Percentiles rank a stretch among this genome's conserved stretches.
Evolutionary conservation across 371 early-diverging fungal species (phyloP).

Genomic region (Mucor velutinosus): DNA sequence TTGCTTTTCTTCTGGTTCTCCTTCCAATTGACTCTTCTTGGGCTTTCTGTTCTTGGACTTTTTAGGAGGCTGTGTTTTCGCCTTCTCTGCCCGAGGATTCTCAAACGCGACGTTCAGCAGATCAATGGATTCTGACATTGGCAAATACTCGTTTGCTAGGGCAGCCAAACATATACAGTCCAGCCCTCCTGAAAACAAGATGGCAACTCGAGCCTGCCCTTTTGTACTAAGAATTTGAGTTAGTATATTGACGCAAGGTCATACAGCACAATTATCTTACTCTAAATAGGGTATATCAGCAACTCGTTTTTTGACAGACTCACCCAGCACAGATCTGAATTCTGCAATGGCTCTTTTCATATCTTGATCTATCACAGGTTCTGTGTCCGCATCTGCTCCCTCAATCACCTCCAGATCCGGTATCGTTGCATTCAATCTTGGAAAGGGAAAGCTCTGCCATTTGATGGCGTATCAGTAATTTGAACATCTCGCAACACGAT

Average conservation of each 20-base stretch:
- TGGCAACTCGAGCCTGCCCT: constrained; percentile 64
- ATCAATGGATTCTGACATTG: constrained; percentile 79
- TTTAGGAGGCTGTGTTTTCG: constrained; percentile 22
- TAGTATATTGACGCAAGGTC: background rate
- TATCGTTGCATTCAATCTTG: constrained; percentile 45
- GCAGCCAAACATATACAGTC: constrained; percentile 91
- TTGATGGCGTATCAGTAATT: background rate
- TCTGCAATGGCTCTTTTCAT: constrained; percentile 40
- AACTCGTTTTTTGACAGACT: constrained; percentile 60
- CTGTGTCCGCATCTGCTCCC: constrained; percentile 14
- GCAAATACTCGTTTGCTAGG: constrained; percentile 70
- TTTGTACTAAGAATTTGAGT: background rate
- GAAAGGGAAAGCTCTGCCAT: constrained; percentile 51
- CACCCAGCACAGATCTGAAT: constrained; percentile 45
- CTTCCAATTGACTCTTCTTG: constrained; percentile 7
- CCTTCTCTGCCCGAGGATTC: constrained; percentile 74
- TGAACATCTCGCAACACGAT: no score
- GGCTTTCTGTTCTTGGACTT: constrained; percentile 20
- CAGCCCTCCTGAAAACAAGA: constrained; percentile 94
- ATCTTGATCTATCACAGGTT: constrained; percentile 31
- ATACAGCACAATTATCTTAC: constrained; percentile 21
- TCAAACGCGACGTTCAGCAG: constrained; percentile 96
- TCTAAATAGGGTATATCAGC: constrained; percentile 57
- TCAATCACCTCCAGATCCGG: constrained; percentile 21
- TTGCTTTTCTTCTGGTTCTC: constrained; percentile 11